Conservation (phyloP, 2,329 filamentous ascomycete genomes). For the Penicillium sp. region DNA sequence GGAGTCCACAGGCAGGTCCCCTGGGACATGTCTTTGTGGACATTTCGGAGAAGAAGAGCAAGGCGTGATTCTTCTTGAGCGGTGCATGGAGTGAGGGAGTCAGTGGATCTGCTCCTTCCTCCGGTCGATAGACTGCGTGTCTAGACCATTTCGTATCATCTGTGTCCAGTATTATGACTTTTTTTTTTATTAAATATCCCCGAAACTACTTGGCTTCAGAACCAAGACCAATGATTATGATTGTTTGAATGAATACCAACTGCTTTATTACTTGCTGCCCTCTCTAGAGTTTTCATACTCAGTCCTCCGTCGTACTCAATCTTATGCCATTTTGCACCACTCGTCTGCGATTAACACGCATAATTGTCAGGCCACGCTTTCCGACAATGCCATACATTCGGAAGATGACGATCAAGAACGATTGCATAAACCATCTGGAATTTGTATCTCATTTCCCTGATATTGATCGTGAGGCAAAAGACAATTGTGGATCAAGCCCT, state of each 20-base stretch:
- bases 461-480: too few species aligned
- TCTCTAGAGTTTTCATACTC: too few species aligned
- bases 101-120: background rate
- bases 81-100: background rate
- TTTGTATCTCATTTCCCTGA: too few species aligned
- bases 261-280: background rate
- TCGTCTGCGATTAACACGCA: too few species aligned
- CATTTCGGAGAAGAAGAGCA: conserved; percentile 27
- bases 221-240: conserved; percentile 29
- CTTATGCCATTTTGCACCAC: too few species aligned
- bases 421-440: too few species aligned
- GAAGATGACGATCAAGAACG: too few species aligned
- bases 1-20: conserved; percentile 36
- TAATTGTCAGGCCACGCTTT: too few species aligned
- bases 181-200: background rate
- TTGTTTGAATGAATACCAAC: background rate
- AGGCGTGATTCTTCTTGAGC: conserved; percentile 23
- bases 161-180: background rate
- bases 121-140: background rate
- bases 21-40: conserved; percentile 39
- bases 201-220: conserved; percentile 8
- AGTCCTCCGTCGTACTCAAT: too few species aligned
- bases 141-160: background rate
- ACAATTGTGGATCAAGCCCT: too few species aligned
- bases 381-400: too few species aligned